Evolutionary conservation across 148 eudicot genomes (phyloP), one percentile per base, ranked within the genome.

Genomic region (Salicornia ramosissima): DNA sequence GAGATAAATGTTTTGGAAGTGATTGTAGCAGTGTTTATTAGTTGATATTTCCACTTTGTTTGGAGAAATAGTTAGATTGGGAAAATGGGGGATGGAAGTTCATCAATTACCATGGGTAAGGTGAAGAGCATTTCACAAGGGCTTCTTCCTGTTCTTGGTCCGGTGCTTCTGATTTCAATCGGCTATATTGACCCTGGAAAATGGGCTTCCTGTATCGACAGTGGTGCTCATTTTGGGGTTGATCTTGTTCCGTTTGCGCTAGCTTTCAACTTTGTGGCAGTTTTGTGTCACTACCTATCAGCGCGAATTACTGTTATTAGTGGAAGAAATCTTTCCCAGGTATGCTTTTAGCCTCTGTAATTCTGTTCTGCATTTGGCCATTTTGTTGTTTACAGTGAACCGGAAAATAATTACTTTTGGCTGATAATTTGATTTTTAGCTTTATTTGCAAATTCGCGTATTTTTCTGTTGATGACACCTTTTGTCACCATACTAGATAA

Each of bases 141-240:
- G 64, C 43, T 86, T 55, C 74, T 87, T 74, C 84, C 88, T 54
- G 85, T 90, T 53, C 40, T 76, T 24, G 73, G 83, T 28, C 97
- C 98, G 29, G 68, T 79, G 56, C 80, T 94, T 63, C 72, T 87
- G 30, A 73, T 94, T 72, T 82, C 95, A 50, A 71, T 88, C 14
- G 85, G 89, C 65, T 90, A 86, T 78, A 77, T 90, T 49, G 97
- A 94, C 79, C 97, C 98, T 34, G 98, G 97, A 70, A 94, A 94
- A 51, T 94, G 96, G 96, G 90, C 84, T 64, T 82, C 91, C 69
- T 77, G 82, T 65, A 79, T 88, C 13, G 98, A 94, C 54, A 87
- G 88, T 34, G 98, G 98, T 68, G 92, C 97, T 45, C 96, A 86
- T 43, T 86, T 85, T 77, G 98, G 97, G 31, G 78, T 67, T 71